Evolutionary conservation across 129 eudicot genomes (phyloP), one percentile per base, ranked within the genome.

Genomic region (Centella asiatica): DNA sequence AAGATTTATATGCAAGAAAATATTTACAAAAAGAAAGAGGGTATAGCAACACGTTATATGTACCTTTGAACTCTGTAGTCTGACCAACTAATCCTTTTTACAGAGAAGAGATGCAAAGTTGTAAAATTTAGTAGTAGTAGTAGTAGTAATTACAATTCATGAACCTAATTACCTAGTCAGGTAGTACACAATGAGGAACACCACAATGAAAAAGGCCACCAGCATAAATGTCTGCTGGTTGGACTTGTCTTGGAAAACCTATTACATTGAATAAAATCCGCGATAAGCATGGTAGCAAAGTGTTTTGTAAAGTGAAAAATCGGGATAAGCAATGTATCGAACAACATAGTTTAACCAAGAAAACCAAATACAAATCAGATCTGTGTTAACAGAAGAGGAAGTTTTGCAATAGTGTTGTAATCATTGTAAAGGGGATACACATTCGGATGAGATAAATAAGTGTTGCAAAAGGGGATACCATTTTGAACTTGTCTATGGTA

Each of bases 221-320:
- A 85, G 85, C 4, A 80, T 66, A 28, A 81, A 67, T 85, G 78
- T 85, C 69, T 82, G 80, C 71, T 84, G 49, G 85, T 88, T 89
- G 73, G 97, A 89, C 80, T 85, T 89, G 42, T 92, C 80, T 84
- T 89, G 95, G 5, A 89, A 89, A 40, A 85, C 95, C 95, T 89
- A 56, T n/a, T n/a, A n/a, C n/a, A n/a, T n/a, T n/a, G n/a, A n/a
- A n/a, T n/a, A n/a, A n/a, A n/a, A n/a, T n/a, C n/a, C n/a, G n/a
- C n/a, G n/a, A n/a, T n/a, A n/a, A n/a, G n/a, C n/a, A n/a, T n/a
- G n/a, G n/a, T n/a, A n/a, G n/a, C n/a, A n/a, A n/a, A n/a, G n/a
- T n/a, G 13, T 40, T 20, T 46, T 12, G 55, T 49, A 18, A 23
- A 34, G 39, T 15, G 14, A 39, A 17, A 56, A 57, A 27, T 33